Evolutionary conservation across 1,139 yeast species (phyloP), one percentile per base, ranked within the genome.

Genomic region (Taphrina deformans): DNA sequence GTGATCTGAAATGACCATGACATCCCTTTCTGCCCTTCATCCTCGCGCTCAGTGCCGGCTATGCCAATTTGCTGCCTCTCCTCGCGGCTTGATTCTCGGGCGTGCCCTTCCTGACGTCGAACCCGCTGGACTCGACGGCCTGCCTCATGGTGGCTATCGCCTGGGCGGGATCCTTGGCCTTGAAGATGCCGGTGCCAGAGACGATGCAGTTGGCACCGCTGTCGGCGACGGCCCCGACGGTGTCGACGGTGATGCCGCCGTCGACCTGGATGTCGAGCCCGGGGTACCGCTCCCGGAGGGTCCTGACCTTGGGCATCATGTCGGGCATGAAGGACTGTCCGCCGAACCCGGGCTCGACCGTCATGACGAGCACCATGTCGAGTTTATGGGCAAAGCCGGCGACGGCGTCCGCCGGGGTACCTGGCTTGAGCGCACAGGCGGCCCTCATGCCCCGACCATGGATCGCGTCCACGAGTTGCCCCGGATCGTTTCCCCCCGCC

Each of bases 151-250:
- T 80, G 61, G 79, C 79, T 70, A 92, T 91, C 71, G 89, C 87
- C 69, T 84, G 87, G 31, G 78, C 79, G 21, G 97, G 97, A 70
- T 87, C 87, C 5, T 81, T 79, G 14, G 66, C 69, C 41, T 56
- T 53, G 53, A 67, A 67, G 23, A 92, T 95, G 62, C 96, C 83
- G 18, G 99, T 93, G 51, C 99, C 99, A 1, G 99, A 98, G 64
- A 93, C 99, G 74, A 95, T 92, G 56, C 93, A 97, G 75, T 93
- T 93, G 63, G 99, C 99, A 66, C 98, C 98, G 10, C 97, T 97
- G 66, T 82, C 81, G 24, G 98, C 96, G 66, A 97, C 97, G 41
- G 82, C 82, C 63, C 84, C 88, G 65, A 90, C 85, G 5, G 96
- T 93, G 59, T 84, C 91, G 70, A 85, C 86, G 67, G 96, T 96